Base-by-base conservation (phyloP, 225 moss, liverwort and hornwort genomes). In the Takakia lepidozioides region DNA sequence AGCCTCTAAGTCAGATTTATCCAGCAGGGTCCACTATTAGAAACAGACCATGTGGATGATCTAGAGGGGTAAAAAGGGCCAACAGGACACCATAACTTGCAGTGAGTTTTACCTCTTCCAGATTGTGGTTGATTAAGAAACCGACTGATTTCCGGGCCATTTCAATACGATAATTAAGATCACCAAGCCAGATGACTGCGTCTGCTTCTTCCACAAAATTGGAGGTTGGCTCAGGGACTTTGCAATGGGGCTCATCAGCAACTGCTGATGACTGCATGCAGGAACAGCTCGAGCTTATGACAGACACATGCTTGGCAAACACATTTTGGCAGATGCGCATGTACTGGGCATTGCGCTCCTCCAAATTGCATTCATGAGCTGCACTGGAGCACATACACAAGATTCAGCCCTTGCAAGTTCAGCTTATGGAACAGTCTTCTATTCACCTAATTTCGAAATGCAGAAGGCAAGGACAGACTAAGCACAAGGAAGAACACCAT, bases 141-240 rank as follows among this genome's bases (percentile, higher is more conserved):
- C 74, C 69, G 20, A 81, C 90, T 5, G 72, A 64, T 55, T 65
- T 78, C 48, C 80, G 68, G 26, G 72, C 76, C 68, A 86, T 65
- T 44, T 86, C 90, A 18, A 86, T 68, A n/a, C 90, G 76, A 55
- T 91, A 91, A 38, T 91, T 91, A 51, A 91, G 70, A 32, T 91
- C 90, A 51, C 90, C 86, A 15, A 91, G 86, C 90, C 90, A 91
- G 35, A 91, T 70, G 5, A 91, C 86, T 42, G 83, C 75, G 56
- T 91, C 90, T 15, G 86, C 74, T 54, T 78, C 61, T 46, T 86
- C 90, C 26, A 86, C 67, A 45, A 81, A 75, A 46, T 71, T 70
- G 37, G 52, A 63, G 35, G 53, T 45, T 10, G 65, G 42, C 15
- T 75, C 74, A 19, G 72, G 76, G 6, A 77, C 67, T 45, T 30